phyloP scores from a whole-genome alignment of 257 asterid genomes.

The Scutellaria barbata region DNA sequence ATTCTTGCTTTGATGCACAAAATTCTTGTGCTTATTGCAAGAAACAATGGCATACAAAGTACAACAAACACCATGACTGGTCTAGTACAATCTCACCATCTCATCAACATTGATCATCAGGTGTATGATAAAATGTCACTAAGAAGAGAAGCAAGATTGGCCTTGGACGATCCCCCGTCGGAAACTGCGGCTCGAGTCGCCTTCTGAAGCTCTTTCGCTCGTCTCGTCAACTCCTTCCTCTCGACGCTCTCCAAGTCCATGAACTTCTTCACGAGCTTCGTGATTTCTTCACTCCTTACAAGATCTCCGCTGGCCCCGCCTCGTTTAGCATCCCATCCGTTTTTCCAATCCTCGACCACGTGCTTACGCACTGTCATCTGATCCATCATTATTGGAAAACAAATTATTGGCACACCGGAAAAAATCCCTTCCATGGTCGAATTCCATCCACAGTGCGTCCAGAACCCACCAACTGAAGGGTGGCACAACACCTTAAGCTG shows the following conservation, averaged over 20 bases:
- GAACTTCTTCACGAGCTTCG: slow-evolving; percentile 46
- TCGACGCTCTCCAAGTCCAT: slow-evolving; percentile 54
- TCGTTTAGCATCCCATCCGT: slow-evolving; percentile 56
- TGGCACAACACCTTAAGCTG: slow-evolving; percentile 63
- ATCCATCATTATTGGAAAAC: slow-evolving; percentile 60
- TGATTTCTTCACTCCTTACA: slow-evolving; percentile 43
- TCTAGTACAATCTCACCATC: background rate
- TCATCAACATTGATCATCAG: background rate
- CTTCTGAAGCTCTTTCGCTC: slow-evolving; percentile 43
- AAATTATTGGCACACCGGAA: slow-evolving; percentile 61
- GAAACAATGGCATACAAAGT: background rate
- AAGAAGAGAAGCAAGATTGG: slow-evolving; percentile 42
- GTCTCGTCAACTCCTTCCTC: slow-evolving; percentile 41
- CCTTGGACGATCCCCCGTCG: slow-evolving; percentile 52
- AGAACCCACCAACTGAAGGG: slow-evolving; percentile 66
- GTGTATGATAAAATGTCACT: slow-evolving; percentile 36
- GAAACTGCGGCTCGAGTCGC: slow-evolving; percentile 31
- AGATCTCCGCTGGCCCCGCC: slow-evolving; percentile 35
- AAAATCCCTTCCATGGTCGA: slow-evolving; percentile 64
- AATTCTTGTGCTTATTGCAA: no score
- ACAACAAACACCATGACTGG: background rate
- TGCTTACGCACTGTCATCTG: slow-evolving; percentile 56
- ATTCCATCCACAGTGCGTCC: slow-evolving; percentile 86
- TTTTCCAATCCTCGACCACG: slow-evolving; percentile 71
- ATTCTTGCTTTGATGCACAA: no score